Percentiles rank a stretch among this genome's conserved stretches.
Evolutionary conservation across 179 eudicot genomes (phyloP).

Genomic region (Silene noctiflora): DNA sequence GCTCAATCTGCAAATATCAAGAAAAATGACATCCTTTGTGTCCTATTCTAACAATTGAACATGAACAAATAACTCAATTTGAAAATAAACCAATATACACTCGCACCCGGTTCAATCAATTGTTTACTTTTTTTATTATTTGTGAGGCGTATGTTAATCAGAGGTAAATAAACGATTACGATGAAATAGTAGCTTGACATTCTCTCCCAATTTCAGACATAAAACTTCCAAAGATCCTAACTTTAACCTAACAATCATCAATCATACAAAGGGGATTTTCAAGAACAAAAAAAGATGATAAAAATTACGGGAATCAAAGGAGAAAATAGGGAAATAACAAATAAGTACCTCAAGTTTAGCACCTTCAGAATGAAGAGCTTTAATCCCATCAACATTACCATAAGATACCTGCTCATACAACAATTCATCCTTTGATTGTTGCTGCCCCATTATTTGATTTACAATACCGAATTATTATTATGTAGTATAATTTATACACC

Average conservation of each 20-base stretch:
- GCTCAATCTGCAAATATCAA: no score
- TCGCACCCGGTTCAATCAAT: no score
- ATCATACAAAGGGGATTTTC: background rate
- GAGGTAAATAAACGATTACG: no score
- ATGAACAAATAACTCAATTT: no score
- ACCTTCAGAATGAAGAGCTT: conserved; percentile 64
- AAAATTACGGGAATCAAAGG: background rate
- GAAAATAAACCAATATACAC: no score
- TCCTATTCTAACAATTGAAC: no score
- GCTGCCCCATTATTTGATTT: conserved; percentile 96
- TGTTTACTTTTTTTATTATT: no score
- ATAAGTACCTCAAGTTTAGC: conserved; percentile 78
- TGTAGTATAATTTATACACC: no score
- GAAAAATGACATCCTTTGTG: no score
- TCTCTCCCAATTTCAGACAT: background rate
- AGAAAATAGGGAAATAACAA: background rate
- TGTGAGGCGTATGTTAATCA: no score
- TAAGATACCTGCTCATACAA: conserved; percentile 69
- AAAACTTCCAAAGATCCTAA: conserved; percentile 8
- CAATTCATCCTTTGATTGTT: conserved; percentile 75
- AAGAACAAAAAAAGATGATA: background rate
- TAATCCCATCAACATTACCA: conserved; percentile 69
- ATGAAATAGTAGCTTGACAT: no score
- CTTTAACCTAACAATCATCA: conserved; percentile 6
- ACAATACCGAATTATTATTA: no score